Evolutionary conservation across 2,329 filamentous ascomycete genomes (phyloP).

Genomic region (Ascochyta clinopodiicola): DNA sequence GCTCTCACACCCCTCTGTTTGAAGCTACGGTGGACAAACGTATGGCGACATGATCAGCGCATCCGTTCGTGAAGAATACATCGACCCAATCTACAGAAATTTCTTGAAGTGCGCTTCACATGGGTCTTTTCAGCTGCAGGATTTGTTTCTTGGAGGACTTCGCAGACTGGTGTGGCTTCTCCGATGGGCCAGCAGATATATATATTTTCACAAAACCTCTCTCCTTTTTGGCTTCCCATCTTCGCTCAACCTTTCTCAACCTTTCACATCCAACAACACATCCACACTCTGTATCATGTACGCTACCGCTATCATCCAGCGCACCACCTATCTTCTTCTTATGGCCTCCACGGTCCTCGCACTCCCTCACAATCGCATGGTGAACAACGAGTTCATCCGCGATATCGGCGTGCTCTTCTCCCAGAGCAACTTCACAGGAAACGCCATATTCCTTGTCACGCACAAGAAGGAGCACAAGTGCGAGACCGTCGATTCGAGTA

Average conservation of each 20-base stretch:
- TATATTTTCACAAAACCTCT: background rate
- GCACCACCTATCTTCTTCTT: background rate
- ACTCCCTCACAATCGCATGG: conserved; percentile 29
- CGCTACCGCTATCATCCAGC: background rate
- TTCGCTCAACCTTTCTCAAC: background rate
- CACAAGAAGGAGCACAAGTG: conserved; percentile 17
- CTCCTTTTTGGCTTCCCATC: background rate
- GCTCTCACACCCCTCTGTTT: too few species aligned
- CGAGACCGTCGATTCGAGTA: conserved; percentile 3
- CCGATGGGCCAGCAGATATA: background rate
- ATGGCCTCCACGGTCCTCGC: background rate
- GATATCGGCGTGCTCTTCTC: conserved; percentile 28
- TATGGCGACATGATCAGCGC: too few species aligned
- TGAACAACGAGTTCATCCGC: conserved; percentile 21
- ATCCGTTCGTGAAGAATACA: too few species aligned
- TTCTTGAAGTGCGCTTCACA: too few species aligned
- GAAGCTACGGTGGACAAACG: too few species aligned
- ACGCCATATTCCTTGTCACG: conserved; percentile 18
- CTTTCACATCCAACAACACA: background rate
- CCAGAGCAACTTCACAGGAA: conserved; percentile 16
- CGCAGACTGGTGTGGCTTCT: background rate
- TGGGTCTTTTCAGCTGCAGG: background rate
- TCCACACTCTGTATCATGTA: background rate
- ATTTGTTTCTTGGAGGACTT: background rate
- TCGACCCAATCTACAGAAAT: background rate